Base-by-base conservation (phyloP, 306 rosid genomes). In the Morella rubra region DNA sequence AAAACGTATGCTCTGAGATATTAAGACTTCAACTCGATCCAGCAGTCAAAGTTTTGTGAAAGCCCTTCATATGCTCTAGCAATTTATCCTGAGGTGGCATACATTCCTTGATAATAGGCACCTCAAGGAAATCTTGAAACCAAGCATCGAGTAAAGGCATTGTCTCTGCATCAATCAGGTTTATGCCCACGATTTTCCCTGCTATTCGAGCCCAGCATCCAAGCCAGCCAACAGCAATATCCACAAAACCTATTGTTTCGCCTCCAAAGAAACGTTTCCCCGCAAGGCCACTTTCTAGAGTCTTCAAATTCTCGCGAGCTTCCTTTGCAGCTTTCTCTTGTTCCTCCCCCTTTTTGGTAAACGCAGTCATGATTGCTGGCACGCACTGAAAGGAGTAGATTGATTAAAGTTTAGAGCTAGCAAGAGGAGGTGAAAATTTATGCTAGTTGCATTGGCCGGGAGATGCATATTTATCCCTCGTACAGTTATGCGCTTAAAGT, bases 171-270 rank as follows among this genome's bases (percentile, higher is more conserved):
- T 85, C 84, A 60, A 77, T 79, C 41, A 86, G 74, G 52, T 52
- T 81, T 27, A 75, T 83, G 8, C 61, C 87, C 22, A 78, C 71
- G 37, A 72, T 68, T 73, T 86, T 86, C 80, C 66, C 89, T 6
- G 65, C 32, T 6, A 72, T n/a, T 68, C 62, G 66, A 74, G 65
- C 73, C 84, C 82, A 77, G 44, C 7, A 3, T 81, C 81, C 89
- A 53, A 87, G 71, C 86, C 82, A 87, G 47, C 85, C 88, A 54
- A 61, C 79, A 41, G 83, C 86, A 81, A 87, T 79, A 76, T 83
- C 87, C 61, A 77, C 70, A 24, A 83, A 87, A 45, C 89, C 88
- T 59, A 89, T 55, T 9, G 69, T 76, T 67, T 81, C 88, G 37
- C 88, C 93, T 70, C 89, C 84, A 58, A 85, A 83, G 73, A 60